Percentiles rank a stretch among this genome's conserved stretches.
Evolutionary conservation across 305 asterid species (phyloP).

Genomic region (Solanum hybrid): DNA sequence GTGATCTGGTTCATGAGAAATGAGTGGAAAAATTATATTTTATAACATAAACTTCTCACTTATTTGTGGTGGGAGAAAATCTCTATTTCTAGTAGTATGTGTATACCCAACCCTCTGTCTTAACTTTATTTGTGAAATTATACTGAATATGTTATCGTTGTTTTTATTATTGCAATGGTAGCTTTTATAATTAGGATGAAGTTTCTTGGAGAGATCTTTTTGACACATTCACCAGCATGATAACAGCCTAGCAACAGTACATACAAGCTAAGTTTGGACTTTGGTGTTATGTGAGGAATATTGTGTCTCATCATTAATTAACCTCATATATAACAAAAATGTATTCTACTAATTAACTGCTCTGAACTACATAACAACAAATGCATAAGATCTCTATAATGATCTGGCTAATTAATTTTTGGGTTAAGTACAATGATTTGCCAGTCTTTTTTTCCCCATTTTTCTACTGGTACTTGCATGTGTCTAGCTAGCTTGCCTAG

Average conservation of each 20-base stretch:
- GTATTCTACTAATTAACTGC: not conserved
- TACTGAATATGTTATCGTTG: not conserved
- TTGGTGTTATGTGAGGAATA: not conserved
- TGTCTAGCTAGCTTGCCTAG: not conserved
- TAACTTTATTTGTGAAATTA: not conserved
- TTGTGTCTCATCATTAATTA: not conserved
- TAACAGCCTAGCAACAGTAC: constrained; percentile 17
- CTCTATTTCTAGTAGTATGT: not conserved
- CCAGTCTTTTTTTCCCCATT: not conserved
- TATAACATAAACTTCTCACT: not conserved
- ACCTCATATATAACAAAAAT: not conserved
- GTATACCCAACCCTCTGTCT: not conserved
- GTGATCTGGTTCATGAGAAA: not conserved
- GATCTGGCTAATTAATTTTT: not conserved
- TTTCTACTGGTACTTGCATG: not conserved
- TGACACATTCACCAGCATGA: not conserved
- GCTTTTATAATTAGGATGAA: not conserved
- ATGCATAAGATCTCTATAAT: not conserved
- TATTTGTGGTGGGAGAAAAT: not conserved
- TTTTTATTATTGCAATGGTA: not conserved
- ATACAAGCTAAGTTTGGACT: not conserved
- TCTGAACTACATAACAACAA: not conserved
- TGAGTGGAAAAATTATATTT: not conserved
- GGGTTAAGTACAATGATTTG: not conserved
- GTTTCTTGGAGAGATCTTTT: not conserved